Base-by-base conservation (phyloP, 345 rosid species). In the Ceriops decandra region DNA sequence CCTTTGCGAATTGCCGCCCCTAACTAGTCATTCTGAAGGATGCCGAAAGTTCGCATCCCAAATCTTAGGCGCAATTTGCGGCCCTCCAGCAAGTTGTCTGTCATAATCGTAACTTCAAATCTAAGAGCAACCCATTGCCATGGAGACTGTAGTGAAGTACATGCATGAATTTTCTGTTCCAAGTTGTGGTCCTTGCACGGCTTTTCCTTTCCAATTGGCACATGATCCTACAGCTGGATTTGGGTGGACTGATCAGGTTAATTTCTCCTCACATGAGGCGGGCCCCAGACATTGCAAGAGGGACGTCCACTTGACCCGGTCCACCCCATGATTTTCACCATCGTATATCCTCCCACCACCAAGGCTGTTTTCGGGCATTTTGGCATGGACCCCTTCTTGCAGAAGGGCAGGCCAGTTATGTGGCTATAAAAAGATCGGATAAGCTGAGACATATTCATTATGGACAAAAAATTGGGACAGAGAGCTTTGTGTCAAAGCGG, bases 331-430 rank as follows among this genome's bases (percentile, higher is more conserved):
- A 38, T 38, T 38, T 38, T 65, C 60, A 46, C 16, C 26, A 30
- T 49, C 64, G 47, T n/a, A n/a, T 9, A 32, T 47, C 72, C 52
- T 49, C 31, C 66, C 35, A 60, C 66, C 66, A 69, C 22, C 66
- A 69, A 69, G 26, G 35, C 52, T 69, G 60, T 16, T 33, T 33
- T 10, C 35, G 32, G 24, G 46, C 46, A 10, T 9, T 38, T 11
- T 38, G 15, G 38, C 70, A 53, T 38, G 6, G 1, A 0, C 30
- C 17, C 0, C 6, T 11, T 56, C 21, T 13, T 51, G 26, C 24
- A 5, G 28, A 52, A 35, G 22, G 17, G 19, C 60, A 19, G 60
- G 46, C 68, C 31, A 31, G 4, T 30, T 38, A 46, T 28, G 57
- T 21, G 35, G 21, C 28, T 60, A 47, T 19, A 9, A 0, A 0